Conservation (phyloP, 2,329 filamentous ascomycete species). For the Verticillium alfalfae region DNA sequence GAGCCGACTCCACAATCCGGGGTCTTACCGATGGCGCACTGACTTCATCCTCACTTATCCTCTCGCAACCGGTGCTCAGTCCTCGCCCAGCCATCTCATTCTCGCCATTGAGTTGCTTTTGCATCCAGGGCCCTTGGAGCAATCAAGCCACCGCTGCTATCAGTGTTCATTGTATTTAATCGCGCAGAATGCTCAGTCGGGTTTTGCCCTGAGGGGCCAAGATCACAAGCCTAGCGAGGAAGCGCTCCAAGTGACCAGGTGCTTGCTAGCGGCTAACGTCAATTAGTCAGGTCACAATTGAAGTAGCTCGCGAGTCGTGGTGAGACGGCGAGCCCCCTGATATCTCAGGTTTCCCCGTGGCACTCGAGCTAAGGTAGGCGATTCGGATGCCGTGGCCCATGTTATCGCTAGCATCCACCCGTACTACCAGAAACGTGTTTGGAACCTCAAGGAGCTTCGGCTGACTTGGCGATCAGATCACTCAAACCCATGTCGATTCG, state of each 20-base stretch:
- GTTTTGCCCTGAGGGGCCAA: too few species aligned
- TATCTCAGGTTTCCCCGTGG: background rate
- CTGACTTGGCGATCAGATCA: slow-evolving; percentile 14
- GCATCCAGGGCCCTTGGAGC: background rate
- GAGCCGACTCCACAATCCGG: background rate
- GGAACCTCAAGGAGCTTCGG: slow-evolving; percentile 8
- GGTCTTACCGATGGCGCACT: background rate
- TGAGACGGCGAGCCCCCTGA: background rate
- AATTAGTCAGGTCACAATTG: background rate
- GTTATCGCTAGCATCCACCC: background rate
- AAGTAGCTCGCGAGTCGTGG: background rate
- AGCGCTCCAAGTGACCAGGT: too few species aligned
- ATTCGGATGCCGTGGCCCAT: background rate
- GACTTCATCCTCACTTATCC: background rate
- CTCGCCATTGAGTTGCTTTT: background rate
- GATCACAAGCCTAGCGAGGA: too few species aligned
- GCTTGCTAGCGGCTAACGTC: background rate
- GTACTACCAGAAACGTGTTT: background rate
- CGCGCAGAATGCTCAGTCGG: background rate
- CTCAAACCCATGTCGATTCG: slow-evolving; percentile 9
- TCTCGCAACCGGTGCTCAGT: background rate
- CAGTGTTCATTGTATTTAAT: too few species aligned
- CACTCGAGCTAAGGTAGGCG: background rate
- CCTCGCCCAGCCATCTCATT: background rate
- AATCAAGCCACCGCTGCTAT: too few species aligned